phyloP scores from a whole-genome alignment of 495 filamentous ascomycete genomes.

The Tuber calosporum region DNA sequence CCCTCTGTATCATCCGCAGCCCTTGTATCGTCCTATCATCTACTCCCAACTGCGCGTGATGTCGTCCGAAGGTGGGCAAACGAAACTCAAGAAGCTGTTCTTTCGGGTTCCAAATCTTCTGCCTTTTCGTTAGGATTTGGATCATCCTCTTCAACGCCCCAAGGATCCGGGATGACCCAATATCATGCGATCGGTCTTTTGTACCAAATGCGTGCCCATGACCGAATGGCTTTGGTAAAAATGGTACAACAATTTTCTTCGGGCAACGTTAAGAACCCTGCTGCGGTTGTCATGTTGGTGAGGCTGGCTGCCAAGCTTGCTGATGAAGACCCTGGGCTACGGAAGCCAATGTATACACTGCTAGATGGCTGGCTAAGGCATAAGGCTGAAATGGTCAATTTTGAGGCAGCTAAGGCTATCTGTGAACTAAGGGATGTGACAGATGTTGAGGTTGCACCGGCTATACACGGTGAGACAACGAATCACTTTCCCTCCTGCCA shows the following conservation, averaged over 20 bases:
- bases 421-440: conserved; percentile 88
- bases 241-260: conserved; percentile 98
- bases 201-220: conserved; percentile 95
- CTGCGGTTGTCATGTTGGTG: conserved; percentile 84
- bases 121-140: conserved; percentile 87
- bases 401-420: conserved; percentile 97
- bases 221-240: conserved; percentile 98
- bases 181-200: conserved; percentile 97
- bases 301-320: conserved; percentile 89
- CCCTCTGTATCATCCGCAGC: conserved; percentile 96
- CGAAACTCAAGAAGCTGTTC: conserved; percentile 95
- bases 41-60: conserved; percentile 89
- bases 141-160: conserved; percentile 43
- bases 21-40: conserved; percentile 95
- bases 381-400: conserved; percentile 99
- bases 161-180: conserved; percentile 73
- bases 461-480: conserved; percentile 57
- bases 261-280: conserved; percentile 87
- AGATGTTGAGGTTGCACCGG: conserved; percentile 83
- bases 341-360: conserved; percentile 90
- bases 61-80: conserved; percentile 97
- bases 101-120: conserved; percentile 74
- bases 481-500: background rate
- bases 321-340: conserved; percentile 79
- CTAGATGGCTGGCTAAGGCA: conserved; percentile 94